These are phyloP conservation scores for Galerina marginata DNA, from an alignment of 768 basidiomycete genomes.

Conservation along the genomic window DNA sequence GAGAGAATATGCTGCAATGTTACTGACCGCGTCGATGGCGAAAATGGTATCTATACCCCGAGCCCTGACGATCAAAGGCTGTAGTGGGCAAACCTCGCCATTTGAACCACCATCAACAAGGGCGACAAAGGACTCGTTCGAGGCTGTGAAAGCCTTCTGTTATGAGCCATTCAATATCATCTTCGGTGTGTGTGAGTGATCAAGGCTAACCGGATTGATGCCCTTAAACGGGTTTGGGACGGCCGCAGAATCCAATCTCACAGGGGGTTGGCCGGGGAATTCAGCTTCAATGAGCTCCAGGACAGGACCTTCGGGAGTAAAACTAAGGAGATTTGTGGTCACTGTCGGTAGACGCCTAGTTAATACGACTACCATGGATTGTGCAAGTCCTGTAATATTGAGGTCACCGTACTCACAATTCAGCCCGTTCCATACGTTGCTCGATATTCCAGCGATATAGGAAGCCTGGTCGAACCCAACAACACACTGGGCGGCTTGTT, in stretches of 20 bases:
- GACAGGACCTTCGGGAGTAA: constrained; percentile 3
- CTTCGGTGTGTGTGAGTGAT: not conserved
- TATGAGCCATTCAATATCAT: not conserved
- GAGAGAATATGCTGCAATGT: not conserved
- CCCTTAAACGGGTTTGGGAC: constrained; percentile 15
- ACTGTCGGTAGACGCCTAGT: not conserved
- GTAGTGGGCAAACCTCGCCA: constrained; percentile 11
- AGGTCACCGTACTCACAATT: not conserved
- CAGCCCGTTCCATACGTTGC: constrained; percentile 13
- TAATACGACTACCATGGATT: no score
- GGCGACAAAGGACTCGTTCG: constrained; percentile 13
- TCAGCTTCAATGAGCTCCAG: not conserved
- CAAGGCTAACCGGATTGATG: constrained; percentile 3
- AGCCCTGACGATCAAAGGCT: constrained; percentile 9
- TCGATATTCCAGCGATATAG: constrained; percentile 10
- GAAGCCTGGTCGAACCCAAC: constrained; percentile 12
- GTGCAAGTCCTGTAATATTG: no score
- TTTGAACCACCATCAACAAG: constrained; percentile 17
- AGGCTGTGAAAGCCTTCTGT: constrained; percentile 4
- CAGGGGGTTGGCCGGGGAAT: constrained; percentile 5
- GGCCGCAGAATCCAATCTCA: constrained; percentile 10
- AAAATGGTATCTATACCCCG: constrained; percentile 10
- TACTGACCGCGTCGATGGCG: constrained; percentile 13
- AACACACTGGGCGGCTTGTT: not conserved
- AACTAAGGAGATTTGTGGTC: constrained; percentile 1